phyloP scores from a whole-genome alignment of 495 filamentous ascomycete genomes.

The Lichina pygmaea region DNA sequence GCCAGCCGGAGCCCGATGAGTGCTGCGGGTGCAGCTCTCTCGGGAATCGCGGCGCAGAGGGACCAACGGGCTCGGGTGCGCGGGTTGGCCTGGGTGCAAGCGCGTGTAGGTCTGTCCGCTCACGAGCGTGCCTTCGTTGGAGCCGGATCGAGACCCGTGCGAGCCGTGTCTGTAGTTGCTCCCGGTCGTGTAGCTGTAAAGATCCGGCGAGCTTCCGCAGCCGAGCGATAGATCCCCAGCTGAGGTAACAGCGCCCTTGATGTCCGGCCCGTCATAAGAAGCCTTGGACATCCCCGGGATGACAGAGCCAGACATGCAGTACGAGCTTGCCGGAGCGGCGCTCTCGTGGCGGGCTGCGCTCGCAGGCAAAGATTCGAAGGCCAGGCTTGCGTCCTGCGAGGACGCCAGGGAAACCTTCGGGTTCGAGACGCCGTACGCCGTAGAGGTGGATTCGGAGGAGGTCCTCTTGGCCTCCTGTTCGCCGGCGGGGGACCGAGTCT shows the following conservation, averaged over 20 bases:
- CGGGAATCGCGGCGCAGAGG: not conserved
- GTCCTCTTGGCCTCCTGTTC: not conserved
- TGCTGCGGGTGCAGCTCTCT: not conserved
- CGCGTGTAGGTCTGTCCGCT: constrained; percentile 2
- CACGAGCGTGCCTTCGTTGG: constrained; percentile 2
- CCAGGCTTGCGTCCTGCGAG: not conserved
- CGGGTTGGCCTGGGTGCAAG: not conserved
- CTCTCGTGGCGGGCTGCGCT: not conserved
- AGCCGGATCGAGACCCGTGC: not conserved
- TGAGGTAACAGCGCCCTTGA: not conserved
- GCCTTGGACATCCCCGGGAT: not conserved
- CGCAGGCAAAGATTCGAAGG: not conserved
- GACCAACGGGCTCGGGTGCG: not conserved
- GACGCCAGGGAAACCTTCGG: not conserved
- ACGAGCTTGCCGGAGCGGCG: not conserved
- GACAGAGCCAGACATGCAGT: not conserved
- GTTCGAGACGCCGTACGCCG: not conserved
- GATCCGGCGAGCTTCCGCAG: not conserved
- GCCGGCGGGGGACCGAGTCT: not conserved
- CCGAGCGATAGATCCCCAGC: not conserved
- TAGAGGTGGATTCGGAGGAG: not conserved
- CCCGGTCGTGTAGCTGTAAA: not conserved
- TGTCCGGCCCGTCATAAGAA: not conserved
- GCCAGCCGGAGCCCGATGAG: not conserved
- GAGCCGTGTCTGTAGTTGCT: not conserved